phyloP scores from a whole-genome alignment of 148 eudicot species.

The Agrostemma githago region DNA sequence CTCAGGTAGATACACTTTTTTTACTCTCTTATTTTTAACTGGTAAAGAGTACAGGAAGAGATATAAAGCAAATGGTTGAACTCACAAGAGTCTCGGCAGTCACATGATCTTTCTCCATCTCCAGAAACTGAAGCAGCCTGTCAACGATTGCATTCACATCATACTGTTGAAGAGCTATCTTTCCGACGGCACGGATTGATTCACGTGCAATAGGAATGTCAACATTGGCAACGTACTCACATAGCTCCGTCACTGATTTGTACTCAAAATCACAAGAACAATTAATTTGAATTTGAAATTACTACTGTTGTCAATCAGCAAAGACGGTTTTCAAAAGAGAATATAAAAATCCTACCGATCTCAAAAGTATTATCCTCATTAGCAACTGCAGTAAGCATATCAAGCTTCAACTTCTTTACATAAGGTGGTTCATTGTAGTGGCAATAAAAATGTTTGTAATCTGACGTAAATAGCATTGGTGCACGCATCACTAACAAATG shows the following conservation, averaged over 20 bases:
- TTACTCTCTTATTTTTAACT: not conserved
- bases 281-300: not conserved
- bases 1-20: not conserved
- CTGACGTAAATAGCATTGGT: conserved; percentile 85
- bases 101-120: conserved; percentile 97
- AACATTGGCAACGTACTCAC: conserved; percentile 97
- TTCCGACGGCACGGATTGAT: conserved; percentile 97
- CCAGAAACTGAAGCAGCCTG: conserved; percentile 96
- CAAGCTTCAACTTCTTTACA: conserved; percentile 97
- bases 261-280: conserved; percentile 16
- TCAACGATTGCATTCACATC: conserved; percentile 99
- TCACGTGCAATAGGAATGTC: conserved; percentile 95
- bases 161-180: conserved; percentile 97
- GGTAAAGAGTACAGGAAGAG: not conserved
- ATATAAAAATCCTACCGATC: conserved; percentile 47
- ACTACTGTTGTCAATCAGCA: not conserved
- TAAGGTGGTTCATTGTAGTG: conserved; percentile 95
- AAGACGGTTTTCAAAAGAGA: not conserved
- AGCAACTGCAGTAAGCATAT: conserved; percentile 97
- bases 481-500: conserved; percentile 98
- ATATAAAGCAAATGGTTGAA: conserved; percentile 5
- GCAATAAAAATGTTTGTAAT: conserved; percentile 96
- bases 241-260: conserved; percentile 88
- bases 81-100: conserved; percentile 98
- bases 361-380: conserved; percentile 94